Evolutionary conservation across 164 flowering plant species (phyloP), one percentile per base, ranked within the genome.

Genomic region (Vitis riparia): DNA sequence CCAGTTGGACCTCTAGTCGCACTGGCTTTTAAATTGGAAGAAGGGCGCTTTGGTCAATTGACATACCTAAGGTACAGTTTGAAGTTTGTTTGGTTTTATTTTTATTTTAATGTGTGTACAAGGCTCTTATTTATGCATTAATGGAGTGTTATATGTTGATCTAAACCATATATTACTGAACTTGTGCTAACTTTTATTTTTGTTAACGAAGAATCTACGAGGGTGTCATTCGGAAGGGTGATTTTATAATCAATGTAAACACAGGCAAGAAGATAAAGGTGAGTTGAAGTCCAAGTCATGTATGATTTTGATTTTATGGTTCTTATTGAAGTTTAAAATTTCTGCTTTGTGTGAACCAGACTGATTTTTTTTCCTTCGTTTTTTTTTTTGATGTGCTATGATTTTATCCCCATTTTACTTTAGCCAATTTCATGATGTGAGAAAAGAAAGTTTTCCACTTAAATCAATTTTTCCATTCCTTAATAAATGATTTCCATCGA

Each of bases 41-140:
- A 96, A 87, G 98, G 99, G 61, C 88, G 96, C 30, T 96, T 93
- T 85, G 99, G 99, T 76, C 99, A 96, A 77, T 74, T 96, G 67
- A 96, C 99, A 70, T 96, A 86, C 82, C 76, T 96, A 66, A 91
- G 98, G 99, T 91, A 74, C 61, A 30, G 0, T 51, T 62, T 17
- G 3, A 16, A n/a, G 3, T 65, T 52, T 11, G n/a, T 68, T 51
- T 56, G 51, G 57, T 17, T 11, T 14, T 8, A n/a, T 71, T 1
- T 49, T 17, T 16, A 30, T 11, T 37, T 1, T 66, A 11, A n/a
- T 66, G 12, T 19, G 66, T 44, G 66, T 44, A 9, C 11, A 12
- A 37, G 44, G 44, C 17, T 15, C 14, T 15, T 48, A 32, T 61
- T 8, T 29, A 7, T 59, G 64, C 58, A 32, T 52, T 8, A 51